Evolutionary conservation across 2,329 filamentous ascomycete species (phyloP).

Genomic region (Colletotrichum musae): DNA sequence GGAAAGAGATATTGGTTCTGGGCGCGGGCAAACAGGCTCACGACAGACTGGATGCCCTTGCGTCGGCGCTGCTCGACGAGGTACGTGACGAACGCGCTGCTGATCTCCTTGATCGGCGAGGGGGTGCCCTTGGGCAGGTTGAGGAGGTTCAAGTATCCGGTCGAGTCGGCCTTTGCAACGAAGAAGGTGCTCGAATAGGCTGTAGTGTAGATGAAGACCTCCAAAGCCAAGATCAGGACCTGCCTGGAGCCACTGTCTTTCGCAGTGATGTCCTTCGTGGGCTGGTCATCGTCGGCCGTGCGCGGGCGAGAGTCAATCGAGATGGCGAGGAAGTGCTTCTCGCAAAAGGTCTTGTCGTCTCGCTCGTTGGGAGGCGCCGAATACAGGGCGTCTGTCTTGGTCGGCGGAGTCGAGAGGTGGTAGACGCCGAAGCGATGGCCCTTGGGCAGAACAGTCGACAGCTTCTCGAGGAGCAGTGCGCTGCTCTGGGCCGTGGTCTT

Average conservation of each 20-base stretch:
- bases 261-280: conserved; percentile 45
- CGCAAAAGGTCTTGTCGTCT: conserved; percentile 85
- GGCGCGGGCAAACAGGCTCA: conserved; percentile 92
- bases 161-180: conserved; percentile 97
- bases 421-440: conserved; percentile 77
- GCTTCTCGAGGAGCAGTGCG: conserved; percentile 53
- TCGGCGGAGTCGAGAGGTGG: conserved; percentile 90
- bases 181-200: conserved; percentile 87
- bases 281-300: conserved; percentile 28
- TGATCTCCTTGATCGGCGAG: conserved; percentile 82
- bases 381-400: conserved; percentile 81
- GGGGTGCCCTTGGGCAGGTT: conserved; percentile 72
- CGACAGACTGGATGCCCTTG: conserved; percentile 76
- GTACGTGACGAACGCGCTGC: conserved; percentile 81
- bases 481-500: conserved; percentile 45
- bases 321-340: conserved; percentile 81
- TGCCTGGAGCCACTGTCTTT: conserved; percentile 52
- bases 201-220: conserved; percentile 90
- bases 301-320: conserved; percentile 57
- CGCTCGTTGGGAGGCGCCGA: conserved; percentile 80
- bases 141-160: conserved; percentile 83
- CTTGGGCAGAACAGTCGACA: conserved; percentile 68
- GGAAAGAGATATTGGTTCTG: conserved; percentile 97
- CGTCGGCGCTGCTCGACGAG: conserved; percentile 78
- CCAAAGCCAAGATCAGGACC: conserved; percentile 85